Evolutionary conservation across 768 basidiomycete species (phyloP), one percentile per base, ranked within the genome.

Genomic region (Suillus subaureus): DNA sequence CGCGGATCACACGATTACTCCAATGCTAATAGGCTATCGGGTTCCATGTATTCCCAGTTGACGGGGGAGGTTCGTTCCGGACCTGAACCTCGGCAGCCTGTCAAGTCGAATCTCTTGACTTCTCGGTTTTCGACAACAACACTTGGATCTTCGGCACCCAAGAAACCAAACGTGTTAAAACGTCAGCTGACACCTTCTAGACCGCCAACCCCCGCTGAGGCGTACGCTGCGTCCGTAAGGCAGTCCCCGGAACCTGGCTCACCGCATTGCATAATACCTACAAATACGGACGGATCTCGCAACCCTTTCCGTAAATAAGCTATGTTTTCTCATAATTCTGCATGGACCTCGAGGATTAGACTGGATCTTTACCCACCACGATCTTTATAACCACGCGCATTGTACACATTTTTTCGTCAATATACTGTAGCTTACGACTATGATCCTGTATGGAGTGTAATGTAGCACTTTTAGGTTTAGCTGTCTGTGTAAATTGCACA

Each of bases 61-160:
- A 93, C 90, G 12, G 91, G 92, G 23, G 71, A 80, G 42, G 86
- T 86, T 67, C 83, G 85, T 39, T 79, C 79, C 33, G 84, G 80
- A 49, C 88, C 92, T 7, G 89, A 92, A 70, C 86, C 90, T n/a
- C 84, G 91, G n/a, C 85, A 89, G 75, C 90, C 91, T 23, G 81
- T 91, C 68, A 84, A 83, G 77, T 79, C 76, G 47, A 78, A 82
- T 37, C 72, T 79, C 40, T 70, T 82, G 64, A 72, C 79, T 7
- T 83, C 84, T 66, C 78, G 85, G 62, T 84, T 85, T 72, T 88
- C 86, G 28, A 74, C 77, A 35, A 82, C 81, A 58, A 84, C 83
- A 40, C 69, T 77, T 58, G 78, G 78, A 49, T 83, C 80, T 43
- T 80, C 79, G 26, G 64, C 73, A 65, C 68, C 68, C 67, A 74